Conservation (phyloP, 108 stramenopile species). For the Cyclotella cryptica region DNA sequence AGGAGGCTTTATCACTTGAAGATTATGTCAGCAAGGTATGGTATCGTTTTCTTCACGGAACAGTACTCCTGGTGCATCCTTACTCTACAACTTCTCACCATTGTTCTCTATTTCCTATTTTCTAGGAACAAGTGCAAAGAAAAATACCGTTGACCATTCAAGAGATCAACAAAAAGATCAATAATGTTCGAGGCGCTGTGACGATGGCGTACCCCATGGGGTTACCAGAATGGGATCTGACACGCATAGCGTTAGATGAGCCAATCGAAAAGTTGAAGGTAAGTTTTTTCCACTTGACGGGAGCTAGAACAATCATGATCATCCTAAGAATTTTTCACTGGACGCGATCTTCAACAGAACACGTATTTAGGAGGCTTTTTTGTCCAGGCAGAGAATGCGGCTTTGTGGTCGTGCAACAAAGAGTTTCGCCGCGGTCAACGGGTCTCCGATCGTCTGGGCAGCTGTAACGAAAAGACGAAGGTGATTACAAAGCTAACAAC, state of each 20-base stretch:
- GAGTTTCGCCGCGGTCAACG: slow-evolving; percentile 73
- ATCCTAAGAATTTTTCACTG: slow-evolving; percentile 1
- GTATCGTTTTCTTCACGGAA: not conserved
- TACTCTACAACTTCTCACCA: not conserved
- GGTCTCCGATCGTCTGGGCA: slow-evolving; percentile 70
- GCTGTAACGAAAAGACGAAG: slow-evolving; percentile 89
- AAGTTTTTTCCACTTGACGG: not conserved
- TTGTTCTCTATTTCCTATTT: not conserved
- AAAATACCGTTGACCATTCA: slow-evolving; percentile 49
- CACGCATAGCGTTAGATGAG: slow-evolving; percentile 64
- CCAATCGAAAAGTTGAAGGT: slow-evolving; percentile 35
- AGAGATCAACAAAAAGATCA: slow-evolving; percentile 75
- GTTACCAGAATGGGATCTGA: slow-evolving; percentile 80
- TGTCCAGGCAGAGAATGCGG: slow-evolving; percentile 71
- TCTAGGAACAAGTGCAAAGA: slow-evolving; percentile 46
- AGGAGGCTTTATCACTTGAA: slow-evolving; percentile 64
- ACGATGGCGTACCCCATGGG: slow-evolving; percentile 87
- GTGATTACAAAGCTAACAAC: slow-evolving; percentile 79
- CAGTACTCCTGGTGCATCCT: not conserved
- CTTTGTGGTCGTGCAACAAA: slow-evolving; percentile 86
- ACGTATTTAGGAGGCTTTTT: slow-evolving; percentile 40
- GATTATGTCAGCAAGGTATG: slow-evolving; percentile 49
- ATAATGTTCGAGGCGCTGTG: slow-evolving; percentile 77
- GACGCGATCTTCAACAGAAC: not conserved
- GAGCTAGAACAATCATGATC: not conserved